These are phyloP conservation scores for Candolleomyces efflorescens DNA, from an alignment of 768 basidiomycete species.

Conservation along the genomic window DNA sequence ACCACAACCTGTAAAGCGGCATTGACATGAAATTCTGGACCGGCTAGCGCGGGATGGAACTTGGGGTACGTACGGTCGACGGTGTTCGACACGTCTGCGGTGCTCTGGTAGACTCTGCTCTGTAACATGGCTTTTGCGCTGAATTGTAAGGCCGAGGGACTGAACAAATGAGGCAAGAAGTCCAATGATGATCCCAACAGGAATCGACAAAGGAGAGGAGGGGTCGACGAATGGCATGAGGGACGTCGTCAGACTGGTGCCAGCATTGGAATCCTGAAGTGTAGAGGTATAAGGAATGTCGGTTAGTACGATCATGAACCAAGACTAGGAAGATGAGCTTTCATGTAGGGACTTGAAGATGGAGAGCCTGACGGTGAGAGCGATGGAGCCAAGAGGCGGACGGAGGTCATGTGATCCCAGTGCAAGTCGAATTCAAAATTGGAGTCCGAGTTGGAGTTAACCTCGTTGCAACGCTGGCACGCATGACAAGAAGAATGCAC, in stretches of 20 bases:
- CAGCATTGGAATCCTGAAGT: background rate
- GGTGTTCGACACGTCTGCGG: slow-evolving; percentile 64
- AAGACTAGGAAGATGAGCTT: background rate
- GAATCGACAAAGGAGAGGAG: slow-evolving; percentile 36
- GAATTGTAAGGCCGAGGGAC: slow-evolving; percentile 86
- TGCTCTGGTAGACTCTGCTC: slow-evolving; percentile 69
- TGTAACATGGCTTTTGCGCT: slow-evolving; percentile 88
- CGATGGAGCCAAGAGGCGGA: background rate
- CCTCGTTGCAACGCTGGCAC: too few species aligned
- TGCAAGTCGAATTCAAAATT: background rate
- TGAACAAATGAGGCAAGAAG: slow-evolving; percentile 86
- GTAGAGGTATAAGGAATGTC: background rate
- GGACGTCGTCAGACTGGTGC: background rate
- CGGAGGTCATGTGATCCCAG: background rate
- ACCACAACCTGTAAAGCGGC: slow-evolving; percentile 60
- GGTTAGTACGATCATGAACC: background rate
- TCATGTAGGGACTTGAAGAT: background rate
- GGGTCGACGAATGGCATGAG: background rate
- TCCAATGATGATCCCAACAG: slow-evolving; percentile 54
- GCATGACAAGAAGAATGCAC: too few species aligned
- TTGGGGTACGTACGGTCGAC: slow-evolving; percentile 62
- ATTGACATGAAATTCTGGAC: background rate
- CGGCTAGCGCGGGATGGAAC: slow-evolving; percentile 2
- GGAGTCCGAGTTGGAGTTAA: too few species aligned
- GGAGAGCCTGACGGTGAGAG: background rate